Evolutionary conservation across 2,329 filamentous ascomycete genomes (phyloP).

Genomic region (Claviceps pazoutovae): DNA sequence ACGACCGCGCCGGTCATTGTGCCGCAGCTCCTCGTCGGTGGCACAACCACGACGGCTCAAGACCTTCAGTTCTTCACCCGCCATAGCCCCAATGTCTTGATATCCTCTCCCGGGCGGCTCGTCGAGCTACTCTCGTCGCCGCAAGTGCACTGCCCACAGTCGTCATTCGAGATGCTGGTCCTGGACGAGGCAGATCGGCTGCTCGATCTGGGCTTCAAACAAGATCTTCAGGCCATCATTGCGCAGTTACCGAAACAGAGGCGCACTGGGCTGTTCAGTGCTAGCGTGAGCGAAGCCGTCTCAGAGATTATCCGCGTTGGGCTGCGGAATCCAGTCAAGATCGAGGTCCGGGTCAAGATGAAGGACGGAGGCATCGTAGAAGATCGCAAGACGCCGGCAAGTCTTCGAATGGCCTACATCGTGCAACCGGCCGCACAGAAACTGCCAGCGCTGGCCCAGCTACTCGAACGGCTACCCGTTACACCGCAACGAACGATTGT

Average conservation of each 20-base stretch:
- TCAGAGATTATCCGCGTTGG: slow-evolving; percentile 87
- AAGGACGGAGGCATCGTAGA: slow-evolving; percentile 51
- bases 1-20: slow-evolving; percentile 44
- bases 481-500: slow-evolving; percentile 75
- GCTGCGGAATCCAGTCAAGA: slow-evolving; percentile 84
- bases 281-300: slow-evolving; percentile 89
- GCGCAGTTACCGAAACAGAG: slow-evolving; percentile 80
- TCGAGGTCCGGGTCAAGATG: slow-evolving; percentile 80
- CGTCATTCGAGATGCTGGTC: slow-evolving; percentile 81
- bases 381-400: slow-evolving; percentile 80
- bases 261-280: slow-evolving; percentile 85
- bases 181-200: slow-evolving; percentile 90
- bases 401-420: slow-evolving; percentile 82
- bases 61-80: slow-evolving; percentile 77
- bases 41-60: slow-evolving; percentile 63
- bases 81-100: slow-evolving; percentile 72
- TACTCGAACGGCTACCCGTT: slow-evolving; percentile 57
- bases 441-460: slow-evolving; percentile 55
- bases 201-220: slow-evolving; percentile 86
- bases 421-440: slow-evolving; percentile 65
- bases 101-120: slow-evolving; percentile 81
- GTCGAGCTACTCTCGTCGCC: slow-evolving; percentile 76
- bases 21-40: slow-evolving; percentile 79
- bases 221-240: slow-evolving; percentile 76
- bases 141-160: slow-evolving; percentile 76